These are phyloP conservation scores for Phoma sp. DNA, from an alignment of 2,329 filamentous ascomycete species.

Conservation along the genomic window DNA sequence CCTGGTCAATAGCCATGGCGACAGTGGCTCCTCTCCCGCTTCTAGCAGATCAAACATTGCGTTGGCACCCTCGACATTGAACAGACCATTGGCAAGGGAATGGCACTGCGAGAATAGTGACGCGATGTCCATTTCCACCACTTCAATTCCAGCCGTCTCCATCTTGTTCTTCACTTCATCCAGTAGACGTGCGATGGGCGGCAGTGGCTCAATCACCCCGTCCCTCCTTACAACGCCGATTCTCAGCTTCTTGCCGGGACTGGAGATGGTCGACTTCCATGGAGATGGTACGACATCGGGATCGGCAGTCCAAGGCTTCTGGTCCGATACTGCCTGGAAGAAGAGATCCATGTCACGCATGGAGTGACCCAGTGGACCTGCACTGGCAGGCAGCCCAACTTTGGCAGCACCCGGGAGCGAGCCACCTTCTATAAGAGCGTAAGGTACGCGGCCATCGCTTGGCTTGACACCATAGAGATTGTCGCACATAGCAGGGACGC, in stretches of 20 bases:
- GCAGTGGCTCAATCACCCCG: conserved; percentile 58
- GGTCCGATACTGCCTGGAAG: conserved; percentile 59
- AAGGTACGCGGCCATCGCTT: conserved; percentile 57
- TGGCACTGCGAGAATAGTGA: conserved; percentile 61
- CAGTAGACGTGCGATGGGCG: conserved; percentile 56
- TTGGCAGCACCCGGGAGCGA: conserved; percentile 56
- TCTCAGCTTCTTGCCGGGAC: conserved; percentile 40
- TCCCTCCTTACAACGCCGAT: conserved; percentile 60
- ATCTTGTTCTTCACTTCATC: conserved; percentile 51
- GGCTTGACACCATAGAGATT: conserved; percentile 57
- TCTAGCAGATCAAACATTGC: conserved; percentile 64
- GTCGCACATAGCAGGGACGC: conserved; percentile 59
- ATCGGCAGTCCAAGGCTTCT: conserved; percentile 59
- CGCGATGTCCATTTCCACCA: conserved; percentile 64
- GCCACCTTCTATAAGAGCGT: conserved; percentile 58
- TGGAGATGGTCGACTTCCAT: conserved; percentile 40
- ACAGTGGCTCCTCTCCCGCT: conserved; percentile 61
- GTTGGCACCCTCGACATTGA: conserved; percentile 63
- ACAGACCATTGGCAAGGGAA: conserved; percentile 62
- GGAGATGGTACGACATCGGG: conserved; percentile 50
- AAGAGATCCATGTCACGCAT: conserved; percentile 60
- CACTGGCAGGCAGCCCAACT: conserved; percentile 50
- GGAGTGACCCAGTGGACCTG: conserved; percentile 55
- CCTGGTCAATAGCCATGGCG: conserved; percentile 63
- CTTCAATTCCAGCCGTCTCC: conserved; percentile 55